Evolutionary conservation across 2,329 filamentous ascomycete genomes (phyloP).

Genomic region (Metarhizium robertsii): DNA sequence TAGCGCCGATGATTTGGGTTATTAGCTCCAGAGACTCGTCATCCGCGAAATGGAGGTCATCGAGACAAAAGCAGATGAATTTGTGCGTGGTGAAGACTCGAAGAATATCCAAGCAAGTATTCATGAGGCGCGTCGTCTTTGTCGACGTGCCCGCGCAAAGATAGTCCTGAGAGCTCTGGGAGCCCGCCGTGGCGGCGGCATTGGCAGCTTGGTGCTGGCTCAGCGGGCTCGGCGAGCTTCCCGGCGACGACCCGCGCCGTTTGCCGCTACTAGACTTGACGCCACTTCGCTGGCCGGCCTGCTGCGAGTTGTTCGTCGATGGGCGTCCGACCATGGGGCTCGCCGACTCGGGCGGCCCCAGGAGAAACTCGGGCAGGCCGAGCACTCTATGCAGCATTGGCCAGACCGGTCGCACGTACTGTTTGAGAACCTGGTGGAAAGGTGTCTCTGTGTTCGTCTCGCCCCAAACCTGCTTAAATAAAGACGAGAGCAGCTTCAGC

Average conservation of each 20-base stretch:
- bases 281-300: constrained; percentile 16
- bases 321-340: constrained; percentile 2
- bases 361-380: constrained; percentile 60
- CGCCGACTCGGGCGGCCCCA: constrained; percentile 37
- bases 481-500: constrained; percentile 53
- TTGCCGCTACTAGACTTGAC: constrained; percentile 21
- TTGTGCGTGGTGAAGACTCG: constrained; percentile 74
- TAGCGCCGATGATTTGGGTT: constrained; percentile 66
- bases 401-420: constrained; percentile 56
- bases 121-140: constrained; percentile 68
- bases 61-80: constrained; percentile 79
- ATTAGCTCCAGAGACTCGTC: constrained; percentile 79
- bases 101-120: constrained; percentile 79
- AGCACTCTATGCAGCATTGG: constrained; percentile 52
- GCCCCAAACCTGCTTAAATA: constrained; percentile 60
- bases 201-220: constrained; percentile 10
- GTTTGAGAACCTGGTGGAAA: constrained; percentile 52
- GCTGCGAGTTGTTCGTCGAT: constrained; percentile 1
- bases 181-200: constrained; percentile 24
- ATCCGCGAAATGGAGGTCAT: constrained; percentile 87
- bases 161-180: constrained; percentile 50
- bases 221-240: constrained; percentile 28
- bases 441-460: constrained; percentile 56
- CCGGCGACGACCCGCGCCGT: constrained; percentile 41
- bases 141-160: constrained; percentile 48